phyloP scores from a whole-genome alignment of 1,284 basidiomycete genomes.

The Malassezia restricta region DNA sequence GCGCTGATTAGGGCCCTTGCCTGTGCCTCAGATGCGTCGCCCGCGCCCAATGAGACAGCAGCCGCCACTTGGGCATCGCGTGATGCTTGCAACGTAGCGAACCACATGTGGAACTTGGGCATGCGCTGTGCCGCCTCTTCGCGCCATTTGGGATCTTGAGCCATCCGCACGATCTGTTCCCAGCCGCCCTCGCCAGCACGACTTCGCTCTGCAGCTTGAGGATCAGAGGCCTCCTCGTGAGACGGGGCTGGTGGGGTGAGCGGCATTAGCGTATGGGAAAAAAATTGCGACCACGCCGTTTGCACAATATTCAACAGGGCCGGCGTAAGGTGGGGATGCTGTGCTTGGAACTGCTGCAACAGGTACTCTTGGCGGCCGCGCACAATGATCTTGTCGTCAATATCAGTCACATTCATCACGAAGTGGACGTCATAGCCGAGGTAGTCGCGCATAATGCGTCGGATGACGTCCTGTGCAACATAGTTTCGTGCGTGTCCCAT shows the following conservation, averaged over 20 bases:
- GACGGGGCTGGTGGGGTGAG: conserved; percentile 38
- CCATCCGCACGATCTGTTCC: conserved; percentile 28
- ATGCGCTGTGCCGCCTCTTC: conserved; percentile 24
- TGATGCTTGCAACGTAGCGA: conserved; percentile 31
- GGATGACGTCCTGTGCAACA: conserved; percentile 88
- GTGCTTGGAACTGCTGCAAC: conserved; percentile 48
- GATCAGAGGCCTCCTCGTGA: conserved; percentile 23
- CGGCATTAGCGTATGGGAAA: conserved; percentile 28
- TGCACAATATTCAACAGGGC: conserved; percentile 28
- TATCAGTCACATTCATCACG: conserved; percentile 99
- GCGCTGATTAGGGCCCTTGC: conserved; percentile 28
- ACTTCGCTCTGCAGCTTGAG: conserved; percentile 20
- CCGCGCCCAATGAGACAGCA: conserved; percentile 29
- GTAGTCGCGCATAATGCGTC: conserved; percentile 85
- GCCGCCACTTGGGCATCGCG: conserved; percentile 37
- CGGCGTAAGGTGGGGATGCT: conserved; percentile 23
- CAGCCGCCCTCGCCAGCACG: conserved; percentile 34
- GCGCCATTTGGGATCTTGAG: conserved; percentile 29
- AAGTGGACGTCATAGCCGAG: conserved; percentile 96
- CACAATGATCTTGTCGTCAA: conserved; percentile 83
- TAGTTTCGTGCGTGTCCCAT: conserved; percentile 99
- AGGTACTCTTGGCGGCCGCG: conserved; percentile 49
- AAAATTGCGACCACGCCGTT: conserved; percentile 33
- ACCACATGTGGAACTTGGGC: conserved; percentile 43
- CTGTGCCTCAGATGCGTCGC: conserved; percentile 17